A percentile compares a stretch with the other conserved stretches of the same genome.
Evolutionary conservation across 177 flowering plant species (phyloP).

Genomic region (Vitis hybrid): DNA sequence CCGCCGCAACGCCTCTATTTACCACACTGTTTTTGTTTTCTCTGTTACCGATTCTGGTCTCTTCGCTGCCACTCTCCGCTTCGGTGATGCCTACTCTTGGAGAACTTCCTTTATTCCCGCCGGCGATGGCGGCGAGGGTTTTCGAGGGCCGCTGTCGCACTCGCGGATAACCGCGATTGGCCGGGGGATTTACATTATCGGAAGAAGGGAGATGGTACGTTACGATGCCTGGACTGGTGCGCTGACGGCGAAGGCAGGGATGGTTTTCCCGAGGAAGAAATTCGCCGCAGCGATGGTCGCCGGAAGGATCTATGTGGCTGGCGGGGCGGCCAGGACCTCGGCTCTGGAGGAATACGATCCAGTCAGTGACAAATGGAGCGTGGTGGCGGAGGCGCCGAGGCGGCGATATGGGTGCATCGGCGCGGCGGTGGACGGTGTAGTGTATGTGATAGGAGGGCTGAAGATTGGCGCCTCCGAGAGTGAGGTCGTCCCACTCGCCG

Average conservation of each 20-base stretch:
- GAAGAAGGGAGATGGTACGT: conserved; percentile 33
- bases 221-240: conserved; percentile 66
- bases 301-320: conserved; percentile 73
- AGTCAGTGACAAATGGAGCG: conserved; percentile 54
- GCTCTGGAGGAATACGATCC: conserved; percentile 89
- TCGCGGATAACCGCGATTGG: conserved; percentile 50
- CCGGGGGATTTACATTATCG: conserved; percentile 48
- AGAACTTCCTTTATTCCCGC: conserved; percentile 21
- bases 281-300: conserved; percentile 63
- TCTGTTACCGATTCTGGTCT: conserved; percentile 25
- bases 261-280: conserved; percentile 59
- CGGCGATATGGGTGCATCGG: conserved; percentile 83
- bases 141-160: conserved; percentile 34
- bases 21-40: no score
- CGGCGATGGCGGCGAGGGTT: background rate
- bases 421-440: conserved; percentile 68
- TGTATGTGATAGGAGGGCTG: conserved; percentile 82
- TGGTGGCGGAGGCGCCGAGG: conserved; percentile 61
- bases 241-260: conserved; percentile 31
- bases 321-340: conserved; percentile 51
- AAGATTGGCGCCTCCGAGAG: conserved; percentile 40
- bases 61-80: conserved; percentile 34
- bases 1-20: conserved; percentile 35
- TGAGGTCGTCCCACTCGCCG: conserved; percentile 19
- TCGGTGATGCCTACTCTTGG: conserved; percentile 36